Conservation (phyloP, 1,139 yeast species). For the Eremothecium coryli region DNA sequence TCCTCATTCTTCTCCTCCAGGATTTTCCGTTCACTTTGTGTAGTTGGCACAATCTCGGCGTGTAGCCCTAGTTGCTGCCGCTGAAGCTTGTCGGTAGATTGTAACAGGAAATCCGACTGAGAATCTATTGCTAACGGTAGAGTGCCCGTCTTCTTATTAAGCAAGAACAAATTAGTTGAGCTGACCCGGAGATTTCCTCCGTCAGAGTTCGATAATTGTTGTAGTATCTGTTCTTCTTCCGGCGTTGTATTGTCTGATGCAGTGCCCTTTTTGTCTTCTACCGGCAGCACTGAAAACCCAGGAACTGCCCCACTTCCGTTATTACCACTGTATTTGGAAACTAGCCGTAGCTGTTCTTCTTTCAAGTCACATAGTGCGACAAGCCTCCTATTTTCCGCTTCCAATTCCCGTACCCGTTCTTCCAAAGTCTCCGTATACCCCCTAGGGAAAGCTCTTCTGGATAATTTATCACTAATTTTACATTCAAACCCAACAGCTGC, state of each 20-base stretch:
- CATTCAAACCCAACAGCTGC: conserved; percentile 62
- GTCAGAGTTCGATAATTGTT: conserved; percentile 17
- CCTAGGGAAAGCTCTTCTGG: conserved; percentile 62
- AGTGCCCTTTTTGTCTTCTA: conserved; percentile 8
- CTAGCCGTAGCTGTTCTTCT: conserved; percentile 47
- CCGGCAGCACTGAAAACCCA: no score
- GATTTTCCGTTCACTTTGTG: no score
- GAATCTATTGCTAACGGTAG: background rate
- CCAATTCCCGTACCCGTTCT: conserved; percentile 50
- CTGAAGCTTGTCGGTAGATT: background rate
- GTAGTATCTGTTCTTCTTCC: conserved; percentile 18
- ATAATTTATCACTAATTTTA: conserved; percentile 60
- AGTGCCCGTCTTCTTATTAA: conserved; percentile 18
- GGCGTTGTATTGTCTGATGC: conserved; percentile 6
- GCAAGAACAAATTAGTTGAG: conserved; percentile 28
- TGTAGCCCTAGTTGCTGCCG: no score
- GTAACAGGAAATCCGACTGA: background rate
- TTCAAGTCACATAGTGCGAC: conserved; percentile 47
- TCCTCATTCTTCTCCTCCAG: background rate
- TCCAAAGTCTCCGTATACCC: conserved; percentile 69
- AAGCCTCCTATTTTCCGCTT: conserved; percentile 45
- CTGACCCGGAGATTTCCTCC: conserved; percentile 25
- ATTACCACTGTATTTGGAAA: conserved; percentile 14
- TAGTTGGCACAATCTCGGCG: no score
- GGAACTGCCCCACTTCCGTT: background rate